A percentile compares a stretch with the other conserved stretches of the same genome.
Conservation (phyloP, 2,329 filamentous ascomycete genomes). For the Xylariaceae sp. region DNA sequence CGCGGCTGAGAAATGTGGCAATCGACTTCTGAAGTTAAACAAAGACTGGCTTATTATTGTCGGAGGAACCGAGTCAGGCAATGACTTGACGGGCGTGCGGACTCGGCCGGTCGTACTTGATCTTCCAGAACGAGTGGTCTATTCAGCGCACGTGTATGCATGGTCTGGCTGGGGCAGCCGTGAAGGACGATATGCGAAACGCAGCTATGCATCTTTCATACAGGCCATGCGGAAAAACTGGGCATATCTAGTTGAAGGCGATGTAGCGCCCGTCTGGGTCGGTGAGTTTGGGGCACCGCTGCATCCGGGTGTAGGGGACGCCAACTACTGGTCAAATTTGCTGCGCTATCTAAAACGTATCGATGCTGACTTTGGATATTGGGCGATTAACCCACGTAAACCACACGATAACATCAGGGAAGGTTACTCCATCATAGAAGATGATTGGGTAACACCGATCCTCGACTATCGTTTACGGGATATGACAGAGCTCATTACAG, state of each 20-base stretch:
- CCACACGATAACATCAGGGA: constrained; percentile 55
- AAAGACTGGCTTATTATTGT: constrained; percentile 65
- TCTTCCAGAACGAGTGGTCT: constrained; percentile 56
- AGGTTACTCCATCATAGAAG: constrained; percentile 59
- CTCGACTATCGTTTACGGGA: constrained; percentile 63
- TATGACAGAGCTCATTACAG: constrained; percentile 53
- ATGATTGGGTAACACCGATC: constrained; percentile 63
- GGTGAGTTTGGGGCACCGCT: constrained; percentile 63
- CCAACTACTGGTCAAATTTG: constrained; percentile 65
- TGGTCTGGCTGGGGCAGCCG: constrained; percentile 69
- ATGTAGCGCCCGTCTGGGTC: constrained; percentile 64
- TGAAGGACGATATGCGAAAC: constrained; percentile 58
- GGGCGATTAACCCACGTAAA: constrained; percentile 67
- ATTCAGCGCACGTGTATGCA: constrained; percentile 66
- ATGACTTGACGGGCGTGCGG: constrained; percentile 58
- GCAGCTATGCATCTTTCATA: constrained; percentile 61
- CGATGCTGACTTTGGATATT: constrained; percentile 67
- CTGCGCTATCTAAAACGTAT: constrained; percentile 55
- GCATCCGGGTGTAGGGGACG: constrained; percentile 52
- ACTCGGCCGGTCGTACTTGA: constrained; percentile 57
- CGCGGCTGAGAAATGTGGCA: constrained; percentile 62
- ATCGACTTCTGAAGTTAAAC: constrained; percentile 58
- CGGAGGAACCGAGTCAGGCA: constrained; percentile 65
- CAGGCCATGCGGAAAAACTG: constrained; percentile 63
- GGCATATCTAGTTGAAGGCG: constrained; percentile 59